Base-by-base conservation (phyloP, 75 land plant genomes). In the Chamaecyparis obtusa region DNA sequence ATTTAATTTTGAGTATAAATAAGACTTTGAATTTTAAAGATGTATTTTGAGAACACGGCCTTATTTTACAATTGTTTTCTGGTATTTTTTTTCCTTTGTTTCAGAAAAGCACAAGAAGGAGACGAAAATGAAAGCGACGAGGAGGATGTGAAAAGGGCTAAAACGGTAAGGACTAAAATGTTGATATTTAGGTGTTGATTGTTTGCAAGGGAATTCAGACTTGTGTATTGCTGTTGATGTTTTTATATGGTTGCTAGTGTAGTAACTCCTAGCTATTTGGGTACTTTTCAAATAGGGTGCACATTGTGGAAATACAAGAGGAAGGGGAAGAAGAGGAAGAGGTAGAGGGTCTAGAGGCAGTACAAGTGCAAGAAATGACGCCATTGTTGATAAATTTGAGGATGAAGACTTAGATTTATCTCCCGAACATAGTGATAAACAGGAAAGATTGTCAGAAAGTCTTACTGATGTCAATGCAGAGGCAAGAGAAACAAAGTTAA, bases 111-210 rank as follows among this genome's bases (percentile, higher is more conserved):
- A 83, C 79, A 88, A 54, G 97, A 93, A 77, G 94, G 93, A 72
- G 99, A 98, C 71, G 89, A 85, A 55, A 86, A 92, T 90, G 96
- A 91, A 21, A 94, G 94, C 86, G 98, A 95, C 41, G 99, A 97
- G 67, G 99, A 97, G 43, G 85, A 84, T 35, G 80, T 91, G 33
- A 98, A 95, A 87, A 90, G 91, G 83, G 92, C 90, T 83, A 94
- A 84, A 85, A 87, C 85, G 90, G 99, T 98, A 91, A 91, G 90
- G 30, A 85, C 16, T 83, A 51, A 15, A 41, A 43, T 72, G n/a
- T 37, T 72, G 67, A 16, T 51, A 57, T 84, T 55, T 35, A 14
- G 17, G 74, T 21, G 48, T 2, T 44, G 5, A n/a, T n/a, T 81
- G 5, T 81, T 81, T 81, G 3, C 49, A 81, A 81, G 49, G 81